Conservation (phyloP, 345 rosid species). For the Mallotus nudiflorus region DNA sequence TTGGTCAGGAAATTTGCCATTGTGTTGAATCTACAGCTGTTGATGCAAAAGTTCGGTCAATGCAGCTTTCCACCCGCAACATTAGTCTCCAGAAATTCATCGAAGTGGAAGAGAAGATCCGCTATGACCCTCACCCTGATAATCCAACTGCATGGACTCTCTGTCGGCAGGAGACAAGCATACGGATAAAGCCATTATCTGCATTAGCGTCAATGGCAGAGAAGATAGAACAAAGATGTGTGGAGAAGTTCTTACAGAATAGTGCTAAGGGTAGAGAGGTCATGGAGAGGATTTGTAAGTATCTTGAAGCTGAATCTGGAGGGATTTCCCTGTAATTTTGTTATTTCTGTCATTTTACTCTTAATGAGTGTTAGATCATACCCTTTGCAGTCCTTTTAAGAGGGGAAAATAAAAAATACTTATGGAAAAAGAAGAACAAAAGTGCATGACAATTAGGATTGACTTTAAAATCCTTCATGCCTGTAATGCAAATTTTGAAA, state of each 20-base stretch:
- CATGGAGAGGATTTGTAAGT: constrained; percentile 95
- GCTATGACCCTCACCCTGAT: constrained; percentile 86
- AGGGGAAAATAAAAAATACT: not conserved
- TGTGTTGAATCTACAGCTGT: constrained; percentile 88
- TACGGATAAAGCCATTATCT: constrained; percentile 82
- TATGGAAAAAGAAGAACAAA: not conserved
- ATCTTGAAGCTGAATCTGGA: constrained; percentile 85
- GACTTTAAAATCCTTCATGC: not conserved
- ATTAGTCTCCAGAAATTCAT: constrained; percentile 85
- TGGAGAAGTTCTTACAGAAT: constrained; percentile 89
- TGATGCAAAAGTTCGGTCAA: constrained; percentile 71
- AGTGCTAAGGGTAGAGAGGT: constrained; percentile 91
- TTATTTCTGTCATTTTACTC: not conserved
- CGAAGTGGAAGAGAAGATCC: constrained; percentile 87
- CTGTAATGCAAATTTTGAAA: constrained; percentile 10
- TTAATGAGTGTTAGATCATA: not conserved
- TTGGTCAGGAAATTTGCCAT: constrained; percentile 95
- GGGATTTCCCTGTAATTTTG: constrained; percentile 46
- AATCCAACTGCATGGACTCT: constrained; percentile 76
- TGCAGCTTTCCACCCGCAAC: constrained; percentile 85
- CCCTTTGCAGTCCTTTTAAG: not conserved
- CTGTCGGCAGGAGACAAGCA: constrained; percentile 88
- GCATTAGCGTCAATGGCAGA: constrained; percentile 96
- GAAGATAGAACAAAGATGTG: constrained; percentile 89
- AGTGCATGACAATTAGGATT: not conserved